Evolutionary conservation across 345 rosid genomes (phyloP), one percentile per base, ranked within the genome.

Genomic region (Mallotus nudiflorus): DNA sequence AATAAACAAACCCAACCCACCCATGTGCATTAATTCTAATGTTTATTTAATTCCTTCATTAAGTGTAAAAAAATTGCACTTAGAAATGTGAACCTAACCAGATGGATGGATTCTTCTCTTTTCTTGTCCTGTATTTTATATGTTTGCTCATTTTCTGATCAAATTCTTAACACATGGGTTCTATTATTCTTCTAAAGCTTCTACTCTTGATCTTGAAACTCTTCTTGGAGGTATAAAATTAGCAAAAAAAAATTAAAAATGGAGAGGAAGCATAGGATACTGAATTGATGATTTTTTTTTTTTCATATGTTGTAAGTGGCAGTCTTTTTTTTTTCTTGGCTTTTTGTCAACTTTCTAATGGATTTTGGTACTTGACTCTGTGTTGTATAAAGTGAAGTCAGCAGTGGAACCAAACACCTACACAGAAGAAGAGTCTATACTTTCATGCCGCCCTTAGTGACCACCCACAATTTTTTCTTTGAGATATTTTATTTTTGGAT

Each of bases 21-120:
- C n/a, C n/a, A n/a, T n/a, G n/a, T 20, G 75, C 82, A 67, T 77
- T 75, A 70, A 39, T 15, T 33, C 68, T 78, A 62, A 75, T n/a
- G 74, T 33, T 37, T 76, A 68, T 72, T 71, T 29, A 59, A 67
- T 74, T 66, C 25, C 20, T 40, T 35, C 44, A 27, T 10, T 13
- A 42, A 15, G 0, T 14, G 10, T 18, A 33, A 37, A 40, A n/a
- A 1, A 14, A 19, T 15, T 49, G 27, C 44, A 48, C 9, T 65
- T 51, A 62, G 49, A 67, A 60, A 53, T 37, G 33, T 20, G 67
- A 18, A 50, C 33, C 24, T n/a, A n/a, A n/a, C n/a, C 56, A 28
- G 11, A 42, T 42, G 46, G 14, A 28, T 45, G 2, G 69, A 19
- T 12, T 35, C 20, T 14, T 9, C 37, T 59, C 52, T 52, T 53